A percentile compares a stretch with the other conserved stretches of the same genome.
These are phyloP conservation scores for Floccularia luteovirens DNA, from an alignment of 768 basidiomycete genomes.

Conservation along the genomic window DNA sequence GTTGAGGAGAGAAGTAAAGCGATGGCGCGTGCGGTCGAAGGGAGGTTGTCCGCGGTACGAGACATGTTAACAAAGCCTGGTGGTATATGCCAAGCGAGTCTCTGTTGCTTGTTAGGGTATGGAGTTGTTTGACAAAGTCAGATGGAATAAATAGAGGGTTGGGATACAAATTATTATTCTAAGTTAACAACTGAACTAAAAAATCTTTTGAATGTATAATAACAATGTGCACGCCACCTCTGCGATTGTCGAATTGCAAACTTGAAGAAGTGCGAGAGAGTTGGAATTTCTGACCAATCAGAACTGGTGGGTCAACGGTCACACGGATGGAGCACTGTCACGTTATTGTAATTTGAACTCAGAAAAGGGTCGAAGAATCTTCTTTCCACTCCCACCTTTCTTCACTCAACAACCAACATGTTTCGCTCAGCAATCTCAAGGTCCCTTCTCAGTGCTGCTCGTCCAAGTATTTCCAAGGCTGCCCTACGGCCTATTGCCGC, in stretches of 20 bases:
- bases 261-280: too few species aligned
- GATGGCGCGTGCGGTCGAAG: slow-evolving; percentile 80
- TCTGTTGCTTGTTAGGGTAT: too few species aligned
- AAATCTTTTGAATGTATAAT: too few species aligned
- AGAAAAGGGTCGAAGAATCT: neutral
- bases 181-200: too few species aligned
- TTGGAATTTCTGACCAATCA: too few species aligned
- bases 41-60: slow-evolving; percentile 57
- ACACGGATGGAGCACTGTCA: neutral
- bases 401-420: slow-evolving; percentile 44
- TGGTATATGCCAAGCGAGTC: too few species aligned
- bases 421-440: slow-evolving; percentile 57
- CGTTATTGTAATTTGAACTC: neutral
- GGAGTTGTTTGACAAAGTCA: too few species aligned
- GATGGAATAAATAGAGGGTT: too few species aligned
- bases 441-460: slow-evolving; percentile 38
- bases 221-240: too few species aligned
- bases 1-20: slow-evolving; percentile 79
- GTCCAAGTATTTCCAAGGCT: slow-evolving; percentile 29
- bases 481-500: slow-evolving; percentile 42
- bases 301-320: too few species aligned
- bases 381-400: slow-evolving; percentile 5
- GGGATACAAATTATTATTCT: too few species aligned
- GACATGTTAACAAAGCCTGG: slow-evolving; percentile 29
- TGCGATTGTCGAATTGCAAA: too few species aligned